These are phyloP conservation scores for Corinectria fuckeliana DNA, from an alignment of 2,329 filamentous ascomycete species.

Conservation along the genomic window DNA sequence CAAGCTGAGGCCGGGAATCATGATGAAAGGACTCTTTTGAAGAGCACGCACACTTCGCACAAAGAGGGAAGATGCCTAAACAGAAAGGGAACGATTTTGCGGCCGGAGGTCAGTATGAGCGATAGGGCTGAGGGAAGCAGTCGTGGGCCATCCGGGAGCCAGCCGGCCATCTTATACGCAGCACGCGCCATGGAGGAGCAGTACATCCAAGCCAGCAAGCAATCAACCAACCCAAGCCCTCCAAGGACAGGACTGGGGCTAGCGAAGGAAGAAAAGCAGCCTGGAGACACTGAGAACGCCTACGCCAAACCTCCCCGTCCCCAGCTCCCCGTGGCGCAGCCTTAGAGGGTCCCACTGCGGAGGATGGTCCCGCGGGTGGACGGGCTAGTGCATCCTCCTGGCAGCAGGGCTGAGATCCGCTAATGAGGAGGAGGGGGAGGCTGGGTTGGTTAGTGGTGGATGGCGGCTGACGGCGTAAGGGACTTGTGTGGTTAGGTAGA, in stretches of 20 bases:
- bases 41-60: too few relatives aligned
- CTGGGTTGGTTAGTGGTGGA: background rate
- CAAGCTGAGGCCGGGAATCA: slow-evolving; percentile 26
- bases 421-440: background rate
- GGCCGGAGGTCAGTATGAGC: background rate
- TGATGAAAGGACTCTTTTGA: slow-evolving; percentile 1
- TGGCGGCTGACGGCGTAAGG: slow-evolving; percentile 4
- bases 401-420: slow-evolving; percentile 18
- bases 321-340: slow-evolving; percentile 22
- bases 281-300: background rate
- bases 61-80: background rate
- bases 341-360: slow-evolving; percentile 1
- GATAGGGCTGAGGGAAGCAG: slow-evolving; percentile 3
- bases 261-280: background rate
- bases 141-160: background rate
- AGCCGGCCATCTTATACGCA: slow-evolving; percentile 24
- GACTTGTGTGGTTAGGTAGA: too few relatives aligned
- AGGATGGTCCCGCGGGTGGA: too few relatives aligned
- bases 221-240: background rate
- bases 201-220: too few relatives aligned
- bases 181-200: too few relatives aligned
- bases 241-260: background rate
- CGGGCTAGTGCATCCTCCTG: background rate
- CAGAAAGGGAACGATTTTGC: background rate
- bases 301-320: slow-evolving; percentile 15